These are phyloP conservation scores for Petunia secreta DNA, from an alignment of 257 asterid genomes.

Conservation along the genomic window DNA sequence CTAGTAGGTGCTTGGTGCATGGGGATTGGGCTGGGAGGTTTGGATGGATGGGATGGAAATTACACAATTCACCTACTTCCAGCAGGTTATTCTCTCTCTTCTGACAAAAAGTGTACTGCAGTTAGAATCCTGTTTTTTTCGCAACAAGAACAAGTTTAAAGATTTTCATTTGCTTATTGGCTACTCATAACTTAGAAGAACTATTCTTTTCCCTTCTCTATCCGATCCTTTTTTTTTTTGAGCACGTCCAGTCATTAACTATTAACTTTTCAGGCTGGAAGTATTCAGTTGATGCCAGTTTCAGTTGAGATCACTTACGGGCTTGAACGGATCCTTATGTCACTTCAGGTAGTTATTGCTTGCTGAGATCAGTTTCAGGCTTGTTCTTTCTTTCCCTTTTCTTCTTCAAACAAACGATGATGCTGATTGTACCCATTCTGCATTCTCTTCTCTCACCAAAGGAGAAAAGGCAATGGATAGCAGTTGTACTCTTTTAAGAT, in stretches of 20 bases:
- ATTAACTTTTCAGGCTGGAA: conserved; percentile 73
- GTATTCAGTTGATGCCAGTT: conserved; percentile 82
- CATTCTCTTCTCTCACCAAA: conserved; percentile 1
- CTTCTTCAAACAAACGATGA: conserved; percentile 13
- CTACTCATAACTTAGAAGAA: background rate
- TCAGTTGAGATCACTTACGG: conserved; percentile 98
- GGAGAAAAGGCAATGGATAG: background rate
- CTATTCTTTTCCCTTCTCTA: background rate
- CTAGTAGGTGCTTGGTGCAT: conserved; percentile 96
- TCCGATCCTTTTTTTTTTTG: conserved; percentile 22
- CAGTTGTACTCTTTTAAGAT: conserved; percentile 11
- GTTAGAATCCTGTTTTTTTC: background rate
- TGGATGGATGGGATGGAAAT: conserved; percentile 99
- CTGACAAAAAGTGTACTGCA: conserved; percentile 6
- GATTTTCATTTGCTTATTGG: conserved; percentile 10
- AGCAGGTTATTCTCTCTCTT: conserved; percentile 66
- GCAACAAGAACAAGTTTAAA: background rate
- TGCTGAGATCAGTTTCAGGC: conserved; percentile 28
- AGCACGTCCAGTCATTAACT: conserved; percentile 18
- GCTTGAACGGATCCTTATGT: conserved; percentile 95
- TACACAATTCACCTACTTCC: conserved; percentile 97
- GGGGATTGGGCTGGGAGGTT: conserved; percentile 99
- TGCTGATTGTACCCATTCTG: background rate
- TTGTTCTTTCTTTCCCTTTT: conserved; percentile 9
- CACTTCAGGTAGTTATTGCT: conserved; percentile 78